These are phyloP conservation scores for Orychophragmus violaceus DNA, from an alignment of 345 rosid genomes.

Conservation along the genomic window DNA sequence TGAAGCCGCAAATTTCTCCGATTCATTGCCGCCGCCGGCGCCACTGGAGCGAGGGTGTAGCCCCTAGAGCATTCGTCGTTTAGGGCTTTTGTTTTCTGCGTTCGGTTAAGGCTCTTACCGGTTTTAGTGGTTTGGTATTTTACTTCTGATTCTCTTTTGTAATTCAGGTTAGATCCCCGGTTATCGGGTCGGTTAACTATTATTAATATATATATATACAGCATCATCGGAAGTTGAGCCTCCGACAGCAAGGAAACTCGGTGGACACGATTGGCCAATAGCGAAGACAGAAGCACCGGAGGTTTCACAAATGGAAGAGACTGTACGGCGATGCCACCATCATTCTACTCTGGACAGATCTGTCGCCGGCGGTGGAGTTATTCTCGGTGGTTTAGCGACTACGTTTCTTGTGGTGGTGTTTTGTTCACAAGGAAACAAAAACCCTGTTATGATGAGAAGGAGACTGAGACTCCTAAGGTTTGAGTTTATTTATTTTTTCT, in stretches of 20 bases:
- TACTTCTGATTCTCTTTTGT: too few relatives aligned
- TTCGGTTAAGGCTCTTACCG: too few relatives aligned
- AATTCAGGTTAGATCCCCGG: too few relatives aligned
- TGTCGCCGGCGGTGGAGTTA: constrained; percentile 75
- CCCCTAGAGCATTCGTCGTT: too few relatives aligned
- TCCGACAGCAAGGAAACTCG: constrained; percentile 41
- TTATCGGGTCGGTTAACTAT: too few relatives aligned
- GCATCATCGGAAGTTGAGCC: constrained; percentile 23
- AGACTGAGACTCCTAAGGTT: constrained; percentile 24
- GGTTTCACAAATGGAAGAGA: constrained; percentile 15
- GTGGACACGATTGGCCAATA: constrained; percentile 24
- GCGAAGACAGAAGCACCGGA: constrained; percentile 15
- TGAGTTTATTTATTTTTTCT: constrained; percentile 4
- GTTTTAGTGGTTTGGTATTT: too few relatives aligned
- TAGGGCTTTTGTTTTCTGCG: too few relatives aligned
- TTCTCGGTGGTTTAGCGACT: constrained; percentile 68
- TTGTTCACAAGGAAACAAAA: constrained; percentile 57
- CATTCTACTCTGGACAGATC: constrained; percentile 53
- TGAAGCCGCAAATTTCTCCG: too few relatives aligned
- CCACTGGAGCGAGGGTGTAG: too few relatives aligned
- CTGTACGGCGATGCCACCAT: constrained; percentile 23
- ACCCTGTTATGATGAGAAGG: constrained; percentile 10
- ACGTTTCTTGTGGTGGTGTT: constrained; percentile 60
- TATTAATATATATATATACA: too few relatives aligned
- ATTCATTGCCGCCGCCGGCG: too few relatives aligned